Evolutionary conservation across 768 basidiomycete species (phyloP).

Genomic region (Boletus eberwhitei): DNA sequence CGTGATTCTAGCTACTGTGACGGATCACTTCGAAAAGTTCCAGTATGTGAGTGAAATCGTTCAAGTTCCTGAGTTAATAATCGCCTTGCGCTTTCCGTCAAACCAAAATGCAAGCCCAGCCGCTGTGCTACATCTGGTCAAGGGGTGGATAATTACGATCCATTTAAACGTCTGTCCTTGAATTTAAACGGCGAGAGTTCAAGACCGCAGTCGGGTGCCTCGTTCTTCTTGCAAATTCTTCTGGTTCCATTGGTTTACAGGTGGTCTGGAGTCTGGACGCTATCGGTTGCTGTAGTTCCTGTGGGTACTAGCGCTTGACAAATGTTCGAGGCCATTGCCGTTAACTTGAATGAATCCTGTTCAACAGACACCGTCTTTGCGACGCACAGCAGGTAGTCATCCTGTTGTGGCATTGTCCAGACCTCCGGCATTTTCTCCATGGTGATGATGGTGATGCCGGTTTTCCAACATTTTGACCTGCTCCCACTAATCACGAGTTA

Average conservation of each 20-base stretch:
- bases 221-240: background rate
- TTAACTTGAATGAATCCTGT: background rate
- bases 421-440: background rate
- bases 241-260: background rate
- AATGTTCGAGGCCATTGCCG: conserved; percentile 7
- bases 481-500: background rate
- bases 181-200: background rate
- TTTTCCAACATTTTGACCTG: background rate
- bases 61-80: background rate
- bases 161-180: background rate
- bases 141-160: background rate
- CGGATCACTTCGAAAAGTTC: too few species aligned
- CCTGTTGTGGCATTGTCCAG: conserved; percentile 8
- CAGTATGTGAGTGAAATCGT: too few species aligned
- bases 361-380: background rate
- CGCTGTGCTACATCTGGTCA: background rate
- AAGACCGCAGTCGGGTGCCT: background rate
- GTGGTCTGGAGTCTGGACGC: conserved; percentile 17
- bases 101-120: background rate
- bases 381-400: conserved; percentile 6
- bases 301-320: background rate
- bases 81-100: background rate
- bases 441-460: background rate
- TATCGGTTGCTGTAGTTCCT: background rate
- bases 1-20: background rate